Evolutionary conservation across 208 protist species (phyloP), one percentile per base, ranked within the genome.

Genomic region (Crithidia expoeki): DNA sequence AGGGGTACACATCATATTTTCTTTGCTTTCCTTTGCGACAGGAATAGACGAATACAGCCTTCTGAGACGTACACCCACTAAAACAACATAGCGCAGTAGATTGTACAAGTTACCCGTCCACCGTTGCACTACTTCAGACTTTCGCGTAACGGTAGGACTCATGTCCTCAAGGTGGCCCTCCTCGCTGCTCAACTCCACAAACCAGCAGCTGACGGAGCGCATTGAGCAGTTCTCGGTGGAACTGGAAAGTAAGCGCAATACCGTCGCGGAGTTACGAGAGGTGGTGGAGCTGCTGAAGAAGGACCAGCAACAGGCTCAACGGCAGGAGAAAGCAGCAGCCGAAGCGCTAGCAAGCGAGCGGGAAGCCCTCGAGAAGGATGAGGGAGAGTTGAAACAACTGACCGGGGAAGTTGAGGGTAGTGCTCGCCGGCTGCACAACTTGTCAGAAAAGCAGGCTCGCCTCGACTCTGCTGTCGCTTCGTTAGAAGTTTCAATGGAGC

Each of bases 111-210:
- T n/a, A n/a, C n/a, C n/a, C n/a, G n/a, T n/a, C n/a, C n/a, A n/a
- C n/a, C n/a, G n/a, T n/a, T n/a, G n/a, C n/a, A n/a, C n/a, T n/a
- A n/a, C n/a, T n/a, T n/a, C n/a, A n/a, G n/a, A n/a, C n/a, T n/a
- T n/a, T n/a, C n/a, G n/a, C n/a, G n/a, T n/a, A n/a, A n/a, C n/a
- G n/a, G n/a, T n/a, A n/a, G n/a, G n/a, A n/a, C 58, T 44, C 11
- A 65, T 95, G 86, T 82, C 80, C 30, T 49, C 72, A 9, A 50
- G 63, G 47, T 92, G 85, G 84, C 90, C 90, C 32, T 52, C 71
- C 21, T 81, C 64, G 38, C 51, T 93, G 27, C 77, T 95, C 23
- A 93, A 85, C 59, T 75, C 80, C 33, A 75, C 79, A 34, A 95
- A 95, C 72, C 83, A 80, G 47, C 59, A 33, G 25, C 53, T 95